phyloP scores from a whole-genome alignment of 441 rosid genomes.

The Flueggea neowawraea region DNA sequence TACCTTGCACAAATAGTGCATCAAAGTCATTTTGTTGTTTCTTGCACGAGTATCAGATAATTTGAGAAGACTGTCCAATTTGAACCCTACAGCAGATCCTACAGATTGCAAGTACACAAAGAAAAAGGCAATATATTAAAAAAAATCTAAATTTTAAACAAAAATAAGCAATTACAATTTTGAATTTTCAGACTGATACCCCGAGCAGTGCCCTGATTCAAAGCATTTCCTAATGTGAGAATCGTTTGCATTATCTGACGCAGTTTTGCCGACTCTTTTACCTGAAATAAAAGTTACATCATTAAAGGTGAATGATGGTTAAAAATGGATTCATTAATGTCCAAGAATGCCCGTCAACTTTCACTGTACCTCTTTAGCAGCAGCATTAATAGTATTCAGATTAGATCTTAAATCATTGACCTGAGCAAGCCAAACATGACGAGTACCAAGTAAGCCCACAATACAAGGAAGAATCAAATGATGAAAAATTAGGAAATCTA shows the following conservation, averaged over 20 bases:
- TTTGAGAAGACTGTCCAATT: constrained; percentile 95
- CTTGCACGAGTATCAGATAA: constrained; percentile 97
- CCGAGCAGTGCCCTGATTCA: constrained; percentile 98
- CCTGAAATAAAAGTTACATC: constrained; percentile 40
- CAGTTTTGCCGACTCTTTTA: constrained; percentile 82
- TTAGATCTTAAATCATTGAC: constrained; percentile 76
- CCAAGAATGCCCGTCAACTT: constrained; percentile 9
- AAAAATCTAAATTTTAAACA: constrained; percentile 2
- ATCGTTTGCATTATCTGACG: constrained; percentile 99
- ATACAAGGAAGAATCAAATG: constrained; percentile 11
- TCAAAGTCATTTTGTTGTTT: constrained; percentile 94
- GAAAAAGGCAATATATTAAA: neutral
- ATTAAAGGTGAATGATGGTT: constrained; percentile 17
- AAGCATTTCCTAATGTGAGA: constrained; percentile 92
- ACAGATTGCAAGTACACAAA: constrained; percentile 18
- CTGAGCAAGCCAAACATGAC: constrained; percentile 30
- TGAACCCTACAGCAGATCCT: constrained; percentile 98
- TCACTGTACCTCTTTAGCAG: constrained; percentile 68
- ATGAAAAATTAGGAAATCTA: constrained; percentile 18
- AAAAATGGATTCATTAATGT: constrained; percentile 9
- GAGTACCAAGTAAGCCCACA: constrained; percentile 1
- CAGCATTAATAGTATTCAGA: constrained; percentile 66
- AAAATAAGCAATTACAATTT: neutral
- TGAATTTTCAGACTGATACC: constrained; percentile 35
- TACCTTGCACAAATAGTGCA: constrained; percentile 99